Conservation (phyloP, 331 rosid genomes). For the Malus hybrid region DNA sequence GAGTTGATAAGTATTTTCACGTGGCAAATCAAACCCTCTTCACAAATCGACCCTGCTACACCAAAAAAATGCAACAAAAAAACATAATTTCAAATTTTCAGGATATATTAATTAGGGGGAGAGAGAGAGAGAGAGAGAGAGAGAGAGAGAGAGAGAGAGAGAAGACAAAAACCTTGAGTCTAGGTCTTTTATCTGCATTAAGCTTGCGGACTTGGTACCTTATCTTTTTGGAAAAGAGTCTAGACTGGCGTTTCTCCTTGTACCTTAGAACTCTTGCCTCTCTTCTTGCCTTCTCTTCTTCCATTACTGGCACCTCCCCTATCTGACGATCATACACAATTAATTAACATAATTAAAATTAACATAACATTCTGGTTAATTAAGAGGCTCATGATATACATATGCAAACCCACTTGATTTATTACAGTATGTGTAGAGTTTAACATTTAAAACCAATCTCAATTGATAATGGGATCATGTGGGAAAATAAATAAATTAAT, state of each 20-base stretch:
- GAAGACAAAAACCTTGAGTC: constrained; percentile 45
- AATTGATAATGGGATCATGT: not conserved
- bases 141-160: not conserved
- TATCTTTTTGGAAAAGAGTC: constrained; percentile 93
- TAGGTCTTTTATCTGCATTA: constrained; percentile 87
- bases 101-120: not conserved
- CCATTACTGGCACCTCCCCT: constrained; percentile 78
- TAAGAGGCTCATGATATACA: not conserved
- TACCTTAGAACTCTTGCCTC: constrained; percentile 80
- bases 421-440: not conserved
- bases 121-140: too few relatives aligned
- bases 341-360: not conserved
- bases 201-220: constrained; percentile 91
- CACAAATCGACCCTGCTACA: constrained; percentile 85
- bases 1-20: not conserved
- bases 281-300: constrained; percentile 68
- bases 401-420: not conserved
- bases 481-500: not conserved
- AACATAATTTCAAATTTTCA: constrained; percentile 11
- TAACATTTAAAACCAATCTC: not conserved
- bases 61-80: constrained; percentile 4
- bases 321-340: constrained; percentile 24
- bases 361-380: not conserved
- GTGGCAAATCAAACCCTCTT: constrained; percentile 42
- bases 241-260: constrained; percentile 70